phyloP scores from a whole-genome alignment of 768 basidiomycete genomes.

The Pulveroboletus sp. region DNA sequence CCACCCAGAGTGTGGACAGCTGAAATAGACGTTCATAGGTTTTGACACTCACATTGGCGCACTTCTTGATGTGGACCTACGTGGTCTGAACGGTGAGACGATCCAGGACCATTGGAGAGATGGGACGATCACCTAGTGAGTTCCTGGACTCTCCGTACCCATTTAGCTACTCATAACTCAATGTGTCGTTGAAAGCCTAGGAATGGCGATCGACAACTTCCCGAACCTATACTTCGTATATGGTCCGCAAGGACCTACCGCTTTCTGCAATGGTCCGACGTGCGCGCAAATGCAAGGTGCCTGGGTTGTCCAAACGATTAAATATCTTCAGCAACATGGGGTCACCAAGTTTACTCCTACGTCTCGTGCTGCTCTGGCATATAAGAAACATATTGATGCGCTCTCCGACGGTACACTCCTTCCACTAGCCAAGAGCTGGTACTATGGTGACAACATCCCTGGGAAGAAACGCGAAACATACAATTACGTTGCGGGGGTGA shows the following conservation, averaged over 20 bases:
- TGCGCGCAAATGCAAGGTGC: conserved; percentile 4
- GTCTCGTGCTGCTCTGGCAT: conserved; percentile 3
- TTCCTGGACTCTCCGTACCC: background rate
- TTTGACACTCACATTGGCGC: background rate
- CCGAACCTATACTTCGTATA: conserved; percentile 11
- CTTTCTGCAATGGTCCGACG: conserved; percentile 7
- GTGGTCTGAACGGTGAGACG: conserved; percentile 4
- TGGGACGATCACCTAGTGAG: conserved; percentile 14
- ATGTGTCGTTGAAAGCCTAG: background rate
- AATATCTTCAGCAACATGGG: conserved; percentile 1
- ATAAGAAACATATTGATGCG: conserved; percentile 8
- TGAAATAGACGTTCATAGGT: background rate
- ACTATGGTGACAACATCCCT: conserved; percentile 2
- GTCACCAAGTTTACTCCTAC: conserved; percentile 12
- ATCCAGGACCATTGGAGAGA: conserved; percentile 16
- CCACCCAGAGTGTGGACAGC: background rate
- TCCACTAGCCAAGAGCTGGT: conserved; percentile 3
- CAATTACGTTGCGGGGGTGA: conserved; percentile 4
- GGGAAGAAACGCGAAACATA: conserved; percentile 7
- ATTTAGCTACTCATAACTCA: too few species aligned
- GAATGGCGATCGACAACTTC: conserved; percentile 15
- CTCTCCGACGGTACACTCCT: conserved; percentile 5
- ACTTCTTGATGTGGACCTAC: conserved; percentile 10
- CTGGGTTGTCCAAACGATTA: conserved; percentile 13
- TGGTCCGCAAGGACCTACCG: conserved; percentile 1